A percentile compares a stretch with the other conserved stretches of the same genome.
These are phyloP conservation scores for Saturnispora zaruensis DNA, from an alignment of 805 yeast species.

Conservation along the genomic window DNA sequence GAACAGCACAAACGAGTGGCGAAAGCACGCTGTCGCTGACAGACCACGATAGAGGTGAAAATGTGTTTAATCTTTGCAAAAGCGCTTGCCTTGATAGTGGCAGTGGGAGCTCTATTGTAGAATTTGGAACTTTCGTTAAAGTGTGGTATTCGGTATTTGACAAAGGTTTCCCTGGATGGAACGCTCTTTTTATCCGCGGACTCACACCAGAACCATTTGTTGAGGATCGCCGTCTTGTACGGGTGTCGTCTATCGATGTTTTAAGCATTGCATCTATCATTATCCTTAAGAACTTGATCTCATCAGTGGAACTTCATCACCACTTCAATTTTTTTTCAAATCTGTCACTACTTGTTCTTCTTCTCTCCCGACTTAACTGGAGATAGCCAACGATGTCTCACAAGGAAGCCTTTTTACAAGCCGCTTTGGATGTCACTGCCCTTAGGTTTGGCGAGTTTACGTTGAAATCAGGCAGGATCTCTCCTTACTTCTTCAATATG, in stretches of 20 bases:
- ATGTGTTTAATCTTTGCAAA: constrained; percentile 35
- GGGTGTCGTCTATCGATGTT: background rate
- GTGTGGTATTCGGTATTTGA: background rate
- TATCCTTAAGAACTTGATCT: background rate
- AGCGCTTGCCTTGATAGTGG: constrained; percentile 21
- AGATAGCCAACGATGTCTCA: constrained; percentile 12
- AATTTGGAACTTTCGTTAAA: background rate
- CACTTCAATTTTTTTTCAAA: background rate
- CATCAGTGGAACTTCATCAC: background rate
- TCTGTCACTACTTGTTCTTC: background rate
- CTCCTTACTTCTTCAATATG: constrained; percentile 95
- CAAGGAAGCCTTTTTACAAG: constrained; percentile 52
- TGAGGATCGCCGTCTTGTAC: background rate
- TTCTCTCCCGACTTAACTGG: background rate
- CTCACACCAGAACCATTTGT: background rate
- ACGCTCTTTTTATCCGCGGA: background rate
- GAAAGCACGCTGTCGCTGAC: constrained; percentile 28
- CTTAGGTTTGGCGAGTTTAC: constrained; percentile 84
- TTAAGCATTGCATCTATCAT: background rate
- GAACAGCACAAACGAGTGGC: constrained; percentile 40
- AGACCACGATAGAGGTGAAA: constrained; percentile 40
- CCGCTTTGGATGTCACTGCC: constrained; percentile 75
- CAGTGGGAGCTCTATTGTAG: background rate
- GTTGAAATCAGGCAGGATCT: constrained; percentile 80
- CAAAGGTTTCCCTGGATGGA: background rate